Evolutionary conservation across 208 protist species (phyloP).

Genomic region (Leishmania mexicana): DNA sequence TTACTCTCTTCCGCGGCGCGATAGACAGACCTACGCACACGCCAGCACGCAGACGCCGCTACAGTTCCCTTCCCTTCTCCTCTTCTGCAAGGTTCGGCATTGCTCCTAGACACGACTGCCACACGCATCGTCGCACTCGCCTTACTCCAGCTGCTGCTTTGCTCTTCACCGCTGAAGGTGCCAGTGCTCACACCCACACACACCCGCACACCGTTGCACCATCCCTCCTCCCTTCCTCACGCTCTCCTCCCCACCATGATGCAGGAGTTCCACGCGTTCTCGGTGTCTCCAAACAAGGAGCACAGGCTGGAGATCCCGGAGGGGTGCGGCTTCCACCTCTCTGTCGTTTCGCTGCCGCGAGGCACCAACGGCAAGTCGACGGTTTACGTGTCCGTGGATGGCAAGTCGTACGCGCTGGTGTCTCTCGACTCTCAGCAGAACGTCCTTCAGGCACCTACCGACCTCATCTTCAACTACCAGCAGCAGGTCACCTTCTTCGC

Average conservation of each 20-base stretch:
- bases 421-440: constrained; percentile 66
- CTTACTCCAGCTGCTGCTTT: neutral
- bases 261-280: constrained; percentile 86
- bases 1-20: neutral
- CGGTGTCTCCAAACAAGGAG: constrained; percentile 73
- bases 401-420: constrained; percentile 75
- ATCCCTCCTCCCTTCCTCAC: neutral
- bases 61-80: neutral
- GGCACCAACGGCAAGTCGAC: constrained; percentile 68
- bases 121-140: neutral
- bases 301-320: constrained; percentile 54
- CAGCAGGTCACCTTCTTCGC: constrained; percentile 80
- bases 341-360: constrained; percentile 67
- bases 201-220: neutral
- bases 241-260: constrained; percentile 20
- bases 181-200: too few relatives aligned
- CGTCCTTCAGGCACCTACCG: constrained; percentile 66
- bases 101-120: too few relatives aligned
- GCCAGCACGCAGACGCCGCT: neutral
- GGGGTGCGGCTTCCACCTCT: constrained; percentile 74
- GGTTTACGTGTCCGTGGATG: constrained; percentile 80
- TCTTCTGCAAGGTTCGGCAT: too few relatives aligned
- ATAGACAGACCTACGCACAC: neutral
- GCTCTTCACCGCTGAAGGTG: neutral
- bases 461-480: constrained; percentile 83